Conservation (phyloP, 2,329 filamentous ascomycete genomes). For the Rutstroemia sp. region DNA sequence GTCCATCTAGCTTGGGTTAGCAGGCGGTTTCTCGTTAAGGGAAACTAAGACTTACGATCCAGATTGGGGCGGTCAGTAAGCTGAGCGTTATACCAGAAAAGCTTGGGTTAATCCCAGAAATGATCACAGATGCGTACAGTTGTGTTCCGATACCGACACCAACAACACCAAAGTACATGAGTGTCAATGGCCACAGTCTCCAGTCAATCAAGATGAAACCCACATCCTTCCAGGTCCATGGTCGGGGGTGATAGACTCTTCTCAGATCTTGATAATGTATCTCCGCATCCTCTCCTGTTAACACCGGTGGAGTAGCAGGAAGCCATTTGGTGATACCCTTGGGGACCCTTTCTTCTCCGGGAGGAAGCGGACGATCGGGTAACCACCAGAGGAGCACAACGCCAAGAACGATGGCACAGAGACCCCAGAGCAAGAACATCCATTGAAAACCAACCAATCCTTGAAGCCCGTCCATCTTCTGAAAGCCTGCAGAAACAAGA, state of each 20-base stretch:
- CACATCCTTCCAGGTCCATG: slow-evolving; percentile 69
- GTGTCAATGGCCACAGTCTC: slow-evolving; percentile 75
- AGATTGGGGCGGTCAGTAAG: slow-evolving; percentile 82
- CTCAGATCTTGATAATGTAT: slow-evolving; percentile 79
- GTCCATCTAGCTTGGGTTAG: slow-evolving; percentile 55
- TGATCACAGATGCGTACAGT: slow-evolving; percentile 81
- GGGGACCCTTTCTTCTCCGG: slow-evolving; percentile 45
- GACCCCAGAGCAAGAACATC: slow-evolving; percentile 88
- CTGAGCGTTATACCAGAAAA: slow-evolving; percentile 71
- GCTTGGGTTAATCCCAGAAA: slow-evolving; percentile 65
- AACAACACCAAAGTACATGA: slow-evolving; percentile 95
- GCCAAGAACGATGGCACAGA: slow-evolving; percentile 66
- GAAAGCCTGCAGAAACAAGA: slow-evolving; percentile 83
- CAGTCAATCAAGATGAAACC: slow-evolving; percentile 69
- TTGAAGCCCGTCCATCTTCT: slow-evolving; percentile 74
- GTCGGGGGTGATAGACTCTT: slow-evolving; percentile 67
- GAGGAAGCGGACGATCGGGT: slow-evolving; percentile 71
- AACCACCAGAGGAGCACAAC: slow-evolving; percentile 80
- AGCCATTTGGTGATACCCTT: slow-evolving; percentile 55
- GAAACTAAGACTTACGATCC: slow-evolving; percentile 57
- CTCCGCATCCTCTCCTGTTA: slow-evolving; percentile 68
- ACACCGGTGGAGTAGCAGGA: slow-evolving; percentile 60
- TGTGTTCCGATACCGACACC: slow-evolving; percentile 88
- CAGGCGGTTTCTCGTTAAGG: background rate
- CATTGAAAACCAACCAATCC: slow-evolving; percentile 78